phyloP scores from a whole-genome alignment of 2,329 filamentous ascomycete genomes.

The Ophiostoma montium region DNA sequence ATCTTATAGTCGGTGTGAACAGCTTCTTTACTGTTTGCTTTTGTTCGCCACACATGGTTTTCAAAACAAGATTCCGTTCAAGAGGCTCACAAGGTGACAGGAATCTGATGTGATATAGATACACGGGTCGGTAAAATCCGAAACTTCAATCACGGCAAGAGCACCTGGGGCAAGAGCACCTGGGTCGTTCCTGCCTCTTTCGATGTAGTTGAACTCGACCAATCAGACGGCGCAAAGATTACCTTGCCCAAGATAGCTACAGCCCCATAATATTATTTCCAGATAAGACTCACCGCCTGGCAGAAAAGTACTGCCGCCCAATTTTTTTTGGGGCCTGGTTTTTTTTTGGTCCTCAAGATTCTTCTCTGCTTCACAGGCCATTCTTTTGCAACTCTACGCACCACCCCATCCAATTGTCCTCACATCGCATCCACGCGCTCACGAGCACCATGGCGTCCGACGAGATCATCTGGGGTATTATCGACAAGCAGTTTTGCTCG shows the following conservation, averaged over 20 bases:
- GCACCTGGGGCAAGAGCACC: background rate
- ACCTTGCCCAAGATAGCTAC: background rate
- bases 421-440: background rate
- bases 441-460: conserved; percentile 61
- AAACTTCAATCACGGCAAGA: too few species aligned
- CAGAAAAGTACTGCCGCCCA: conserved; percentile 3
- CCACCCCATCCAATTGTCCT: background rate
- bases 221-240: background rate
- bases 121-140: too few species aligned
- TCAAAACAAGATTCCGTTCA: too few species aligned
- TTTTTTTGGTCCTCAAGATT: background rate
- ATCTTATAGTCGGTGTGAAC: too few species aligned
- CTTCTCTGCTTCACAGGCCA: background rate
- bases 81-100: too few species aligned
- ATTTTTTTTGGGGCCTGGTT: background rate
- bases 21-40: too few species aligned
- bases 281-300: background rate
- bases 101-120: too few species aligned
- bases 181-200: background rate
- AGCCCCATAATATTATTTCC: background rate
- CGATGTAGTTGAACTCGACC: background rate
- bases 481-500: conserved; percentile 87
- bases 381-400: background rate
- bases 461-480: conserved; percentile 95
- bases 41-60: too few species aligned